Evolutionary conservation across 306 rosid genomes (phyloP), one percentile per base, ranked within the genome.

Genomic region (Prosopis cineraria): DNA sequence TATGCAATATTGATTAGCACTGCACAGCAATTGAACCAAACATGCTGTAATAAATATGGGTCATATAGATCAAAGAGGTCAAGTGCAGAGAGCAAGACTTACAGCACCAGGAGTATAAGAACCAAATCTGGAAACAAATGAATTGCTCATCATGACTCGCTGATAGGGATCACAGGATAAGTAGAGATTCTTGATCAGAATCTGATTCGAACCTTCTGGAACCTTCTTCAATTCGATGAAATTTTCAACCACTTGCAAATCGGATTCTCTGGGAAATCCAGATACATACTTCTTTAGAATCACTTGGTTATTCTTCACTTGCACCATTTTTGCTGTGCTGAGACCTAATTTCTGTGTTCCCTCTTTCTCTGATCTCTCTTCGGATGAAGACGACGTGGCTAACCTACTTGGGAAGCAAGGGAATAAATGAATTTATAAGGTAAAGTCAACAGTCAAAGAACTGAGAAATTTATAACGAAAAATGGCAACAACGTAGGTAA

Each of bases 151-250:
- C 16, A n/a, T 5, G 19, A 20, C 0, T 11, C 75, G 81, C 85
- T 76, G 60, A 75, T 53, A 80, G 5, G 90, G 90, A 70, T 87
- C 90, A 8, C 90, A 87, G 40, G 88, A 79, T 44, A 87, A 68
- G 83, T 79, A 79, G 55, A 87, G 90, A 41, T 84, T 87, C 69
- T 87, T 84, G 1, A 87, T 70, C 24, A 87, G 44, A 17, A 87
- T 37, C 17, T 80, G 62, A 34, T 69, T 45, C 27, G 81, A 79
- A n/a, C 50, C 75, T 3, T 82, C 53, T 47, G 70, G 36, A 39
- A 82, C 53, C 52, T 76, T n/a, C n/a, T n/a, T 33, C 43, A 63
- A 33, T 14, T 30, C 59, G 53, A 71, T 29, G 43, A 76, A 55
- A 25, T 19, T 29, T 16, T 66, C 71, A 65, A 24, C 29, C 30